A percentile compares a stretch with the other conserved stretches of the same genome.
phyloP scores from a whole-genome alignment of 179 eudicot species.

The Vitellaria paradoxa region DNA sequence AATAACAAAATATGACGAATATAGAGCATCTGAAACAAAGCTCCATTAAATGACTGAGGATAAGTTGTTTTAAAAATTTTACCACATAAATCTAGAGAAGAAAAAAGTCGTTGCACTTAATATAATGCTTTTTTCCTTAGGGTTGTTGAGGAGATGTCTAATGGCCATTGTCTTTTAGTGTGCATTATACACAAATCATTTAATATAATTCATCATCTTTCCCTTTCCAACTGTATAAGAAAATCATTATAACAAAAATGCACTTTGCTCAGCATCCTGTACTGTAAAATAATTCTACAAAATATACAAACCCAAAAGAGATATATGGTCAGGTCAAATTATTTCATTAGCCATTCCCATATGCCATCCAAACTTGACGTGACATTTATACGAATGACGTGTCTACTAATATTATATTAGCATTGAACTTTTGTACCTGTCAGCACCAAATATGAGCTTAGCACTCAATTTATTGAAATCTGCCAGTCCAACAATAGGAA shows the following conservation, averaged over 20 bases:
- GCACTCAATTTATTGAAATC: slow-evolving; percentile 96
- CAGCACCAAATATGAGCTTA: slow-evolving; percentile 84
- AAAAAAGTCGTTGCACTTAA: not conserved
- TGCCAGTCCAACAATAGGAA: slow-evolving; percentile 88
- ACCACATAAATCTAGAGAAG: not conserved
- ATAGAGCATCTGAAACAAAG: not conserved
- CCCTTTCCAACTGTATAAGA: not conserved
- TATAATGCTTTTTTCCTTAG: not conserved
- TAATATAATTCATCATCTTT: not conserved
- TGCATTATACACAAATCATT: not conserved
- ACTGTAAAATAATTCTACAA: not conserved
- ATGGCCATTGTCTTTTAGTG: not conserved
- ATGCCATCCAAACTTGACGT: not conserved
- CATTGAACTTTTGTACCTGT: slow-evolving; percentile 47
- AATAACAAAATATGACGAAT: not conserved
- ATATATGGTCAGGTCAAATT: not conserved
- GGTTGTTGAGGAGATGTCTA: not conserved
- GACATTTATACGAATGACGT: not conserved
- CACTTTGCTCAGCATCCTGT: not conserved
- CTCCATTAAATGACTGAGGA: too few relatives aligned
- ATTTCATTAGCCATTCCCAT: not conserved
- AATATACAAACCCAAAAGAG: not conserved
- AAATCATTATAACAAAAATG: not conserved
- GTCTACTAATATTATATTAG: not conserved
- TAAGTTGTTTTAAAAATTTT: not conserved